Evolutionary conservation across 148 eudicot species (phyloP), one percentile per base, ranked within the genome.

Genomic region (Amaranthus hypochondriacus): DNA sequence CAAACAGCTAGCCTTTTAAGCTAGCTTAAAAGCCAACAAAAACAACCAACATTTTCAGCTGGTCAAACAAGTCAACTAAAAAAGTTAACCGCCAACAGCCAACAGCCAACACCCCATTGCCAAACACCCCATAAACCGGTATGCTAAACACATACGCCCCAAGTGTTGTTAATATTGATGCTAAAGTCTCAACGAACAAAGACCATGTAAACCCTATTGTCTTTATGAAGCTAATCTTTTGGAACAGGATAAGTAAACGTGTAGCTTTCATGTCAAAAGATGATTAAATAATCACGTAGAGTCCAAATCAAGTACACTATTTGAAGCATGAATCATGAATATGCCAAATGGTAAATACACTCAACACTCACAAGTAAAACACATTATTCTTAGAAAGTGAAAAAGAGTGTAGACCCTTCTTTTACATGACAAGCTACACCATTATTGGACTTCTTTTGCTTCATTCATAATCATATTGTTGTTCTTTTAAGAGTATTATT

Each of bases 261-360:
- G 69, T 48, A 49, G 9, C 42, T 66, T 9, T 66, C 13, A 66
- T 7, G 52, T 15, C 42, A 49, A 66, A 66, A 66, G 69, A 66
- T 15, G 54, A 66, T 28, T 28, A 28, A 28, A 28, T 28, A 28
- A 28, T 28, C 39, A 28, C 39, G 39, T 28, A 12, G 9, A 48
- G 28, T 64, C 68, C 52, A 64, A 64, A 64, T 64, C 52, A 64
- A 46, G 51, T 48, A 65, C 28, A 48, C 18, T 49, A 0, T 49
- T n/a, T 13, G 2, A 3, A 48, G 13, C 69, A 49, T 66, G 69
- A 28, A 28, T 28, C 39, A 66, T 48, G 55, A 11, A 46, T 48
- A 49, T n/a, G 13, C 54, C 9, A 48, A 66, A 49, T n/a, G 13
- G 39, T 4, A 48, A 66, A 58, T 15, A 58, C 18, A 58, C 7